Conservation (phyloP, 441 rosid genomes). For the Monsonia emarginata region DNA sequence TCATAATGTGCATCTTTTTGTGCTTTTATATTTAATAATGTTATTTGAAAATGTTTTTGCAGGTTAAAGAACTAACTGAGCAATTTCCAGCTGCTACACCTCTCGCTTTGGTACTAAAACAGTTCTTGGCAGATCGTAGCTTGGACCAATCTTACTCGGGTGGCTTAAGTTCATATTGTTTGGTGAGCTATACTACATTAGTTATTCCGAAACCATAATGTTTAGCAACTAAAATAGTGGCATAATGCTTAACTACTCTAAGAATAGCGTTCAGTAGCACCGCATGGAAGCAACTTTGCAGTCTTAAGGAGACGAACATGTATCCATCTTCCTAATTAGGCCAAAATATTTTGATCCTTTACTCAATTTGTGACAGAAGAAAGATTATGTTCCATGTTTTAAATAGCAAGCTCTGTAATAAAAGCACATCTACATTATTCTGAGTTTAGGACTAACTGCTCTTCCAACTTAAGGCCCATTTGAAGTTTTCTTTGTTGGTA, state of each 20-base stretch:
- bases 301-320: background rate
- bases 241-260: background rate
- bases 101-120: conserved; percentile 93
- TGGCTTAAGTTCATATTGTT: conserved; percentile 96
- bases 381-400: background rate
- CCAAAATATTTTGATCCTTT: background rate
- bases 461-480: background rate
- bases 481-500: background rate
- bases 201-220: background rate
- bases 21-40: background rate
- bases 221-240: background rate
- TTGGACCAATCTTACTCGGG: conserved; percentile 97
- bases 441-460: background rate
- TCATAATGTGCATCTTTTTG: conserved; percentile 6
- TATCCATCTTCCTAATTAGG: background rate
- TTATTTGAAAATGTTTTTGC: conserved; percentile 21
- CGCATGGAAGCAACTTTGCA: background rate
- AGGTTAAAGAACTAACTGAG: conserved; percentile 86
- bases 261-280: background rate
- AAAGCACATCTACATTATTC: background rate
- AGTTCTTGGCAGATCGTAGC: conserved; percentile 97
- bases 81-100: conserved; percentile 92
- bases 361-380: background rate
- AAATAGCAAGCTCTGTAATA: background rate
- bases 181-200: conserved; percentile 40